These are phyloP conservation scores for Zygotorulaspora sp. DNA, from an alignment of 805 yeast species.

Conservation along the genomic window DNA sequence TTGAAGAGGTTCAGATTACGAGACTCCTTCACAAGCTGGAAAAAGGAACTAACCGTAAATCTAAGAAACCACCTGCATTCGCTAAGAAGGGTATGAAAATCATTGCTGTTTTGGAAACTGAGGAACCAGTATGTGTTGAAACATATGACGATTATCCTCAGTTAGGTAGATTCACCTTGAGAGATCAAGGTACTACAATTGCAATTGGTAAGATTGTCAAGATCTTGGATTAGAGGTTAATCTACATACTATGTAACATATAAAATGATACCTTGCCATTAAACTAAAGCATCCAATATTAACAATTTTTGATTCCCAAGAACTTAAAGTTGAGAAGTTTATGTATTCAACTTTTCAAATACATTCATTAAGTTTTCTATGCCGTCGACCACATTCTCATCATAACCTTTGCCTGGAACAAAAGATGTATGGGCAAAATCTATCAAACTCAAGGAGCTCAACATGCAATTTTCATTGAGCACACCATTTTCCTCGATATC, in stretches of 20 bases:
- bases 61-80: constrained; percentile 95
- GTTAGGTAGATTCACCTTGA: constrained; percentile 94
- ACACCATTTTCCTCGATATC: constrained; percentile 35
- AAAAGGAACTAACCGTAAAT: constrained; percentile 93
- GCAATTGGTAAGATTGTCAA: constrained; percentile 98
- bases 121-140: constrained; percentile 90
- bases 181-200: constrained; percentile 97
- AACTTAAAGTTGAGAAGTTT: too few relatives aligned
- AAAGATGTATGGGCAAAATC: constrained; percentile 87
- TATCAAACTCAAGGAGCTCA: constrained; percentile 63
- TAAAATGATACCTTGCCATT: too few relatives aligned
- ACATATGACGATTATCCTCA: constrained; percentile 90
- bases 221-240: constrained; percentile 47
- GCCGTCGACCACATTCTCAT: constrained; percentile 67
- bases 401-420: constrained; percentile 61
- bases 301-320: too few relatives aligned
- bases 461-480: constrained; percentile 22
- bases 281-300: too few relatives aligned
- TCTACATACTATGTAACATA: constrained; percentile 1
- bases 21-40: constrained; percentile 87
- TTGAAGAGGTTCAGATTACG: constrained; percentile 85
- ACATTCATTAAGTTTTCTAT: constrained; percentile 53
- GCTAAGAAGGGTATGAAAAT: constrained; percentile 99
- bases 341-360: constrained; percentile 32
- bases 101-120: constrained; percentile 82